Base-by-base conservation (phyloP, 2,329 filamentous ascomycete species). In the Macrophomina tecta region DNA sequence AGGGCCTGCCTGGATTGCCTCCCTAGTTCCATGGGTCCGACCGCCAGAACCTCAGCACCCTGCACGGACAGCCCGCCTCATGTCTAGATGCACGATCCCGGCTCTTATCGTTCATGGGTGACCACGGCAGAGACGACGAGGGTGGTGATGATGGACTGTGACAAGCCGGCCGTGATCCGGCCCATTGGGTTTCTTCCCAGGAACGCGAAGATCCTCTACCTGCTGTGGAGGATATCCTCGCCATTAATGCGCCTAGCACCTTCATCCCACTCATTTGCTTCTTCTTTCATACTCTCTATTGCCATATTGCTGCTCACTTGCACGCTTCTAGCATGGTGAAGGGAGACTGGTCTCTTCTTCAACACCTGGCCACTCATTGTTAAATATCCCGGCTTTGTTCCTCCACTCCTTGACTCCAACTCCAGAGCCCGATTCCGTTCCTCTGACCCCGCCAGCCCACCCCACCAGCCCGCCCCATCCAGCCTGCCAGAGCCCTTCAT, bases 191-290 rank as follows among this genome's bases (percentile, higher is more conserved):
- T 32, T 18, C 23, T 40, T 62, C 58, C 45, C 45, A 62, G 58
- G 45, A 38, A 62, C 58, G 45, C 38, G 58, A 62, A 62, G 58
- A 62, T 62, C 58, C 42, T 46, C 28, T 61, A 28, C 56, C 56
- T 46, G 42, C 56, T 62, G 58, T 11, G 45, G 58, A 62, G 58
- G 32, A 38, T 49, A 40, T 11, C 45, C 45, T 49, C 42, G 58
- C n/a, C 58, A 40, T 62, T 62, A 38, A 62, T 49, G 42, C 32
- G 58, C 32, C 58, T 36, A 38, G 16, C 30, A 48, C 42, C 56
- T 61, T 18, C 42, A 34, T 32, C 32, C 42, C 56, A 61, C 42
- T 48, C 56, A 5, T 18, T 18, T 36, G n/a, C 32, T 49, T 62
- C 58, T 62, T 51, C 58, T 62, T 62, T 62, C 16, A 42, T 48